Evolutionary conservation across 208 protist genomes (phyloP), one percentile per base, ranked within the genome.

Genomic region (Trypanosoma grayi): DNA sequence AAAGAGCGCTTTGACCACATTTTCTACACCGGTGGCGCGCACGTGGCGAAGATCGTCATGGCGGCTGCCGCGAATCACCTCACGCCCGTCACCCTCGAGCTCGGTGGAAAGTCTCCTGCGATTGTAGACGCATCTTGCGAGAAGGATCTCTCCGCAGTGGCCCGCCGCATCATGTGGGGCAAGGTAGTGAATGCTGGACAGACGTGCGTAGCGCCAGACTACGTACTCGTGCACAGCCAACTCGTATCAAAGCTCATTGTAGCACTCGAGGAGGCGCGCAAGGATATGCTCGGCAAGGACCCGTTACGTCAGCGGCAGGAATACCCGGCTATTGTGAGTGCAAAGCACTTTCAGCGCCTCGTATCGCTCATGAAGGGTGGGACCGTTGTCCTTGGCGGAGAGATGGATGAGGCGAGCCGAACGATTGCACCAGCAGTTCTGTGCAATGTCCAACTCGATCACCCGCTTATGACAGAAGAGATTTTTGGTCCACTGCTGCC

Each of bases 401-500:
- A 87, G 46, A 36, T 52, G n/a, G 79, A 96, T 63, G 37, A 66
- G 13, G 73, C 67, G 22, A 63, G 57, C 11, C 47, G 53, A 25
- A 94, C 80, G 34, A 75, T 98, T 25, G 60, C 85, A 18, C 92
- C 91, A 34, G 97, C 92, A 5, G 31, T 98, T 34, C 57, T 98
- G 4, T n/a, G 60, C n/a, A 27, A 85, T 60, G 67, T 80, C 9
- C 47, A 64, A 28, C 37, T 86, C 11, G 48, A 53, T 18, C 39
- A 62, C 24, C 60, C 65, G 18, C 44, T 94, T 13, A 82, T 97
- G 76, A 41, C 16, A 5, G 87, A 97, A 31, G 95, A 98, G 66
- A 96, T 98, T 41, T 98, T 98, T 74, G 96, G 94, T 5, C 96
- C 95, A 18, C 56, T 98, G 13, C 63, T 98, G 16, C 87, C 90